Evolutionary conservation across 2,329 filamentous ascomycete genomes (phyloP).

Genomic region (Trichoderma sp.): DNA sequence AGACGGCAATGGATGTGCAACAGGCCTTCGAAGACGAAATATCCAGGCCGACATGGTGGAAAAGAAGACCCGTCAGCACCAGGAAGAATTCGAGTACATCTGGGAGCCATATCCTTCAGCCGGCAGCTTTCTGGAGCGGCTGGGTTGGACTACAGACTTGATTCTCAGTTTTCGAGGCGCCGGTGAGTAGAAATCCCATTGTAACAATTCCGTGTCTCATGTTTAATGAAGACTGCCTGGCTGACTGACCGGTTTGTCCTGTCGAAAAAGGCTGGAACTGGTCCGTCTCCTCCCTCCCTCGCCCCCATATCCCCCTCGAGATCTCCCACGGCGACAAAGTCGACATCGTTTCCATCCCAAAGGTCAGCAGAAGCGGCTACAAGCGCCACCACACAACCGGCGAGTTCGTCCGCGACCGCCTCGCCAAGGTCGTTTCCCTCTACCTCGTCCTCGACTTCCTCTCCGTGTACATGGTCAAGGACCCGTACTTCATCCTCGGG

Average conservation of each 20-base stretch:
- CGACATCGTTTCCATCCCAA: slow-evolving; percentile 47
- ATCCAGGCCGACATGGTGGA: not conserved
- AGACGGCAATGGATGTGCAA: not conserved
- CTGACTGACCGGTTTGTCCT: not conserved
- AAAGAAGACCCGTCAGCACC: no score
- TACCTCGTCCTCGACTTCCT: slow-evolving; percentile 72
- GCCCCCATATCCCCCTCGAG: slow-evolving; percentile 45
- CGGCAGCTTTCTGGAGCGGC: slow-evolving; percentile 50
- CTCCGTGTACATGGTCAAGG: slow-evolving; percentile 69
- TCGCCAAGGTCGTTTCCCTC: slow-evolving; percentile 52
- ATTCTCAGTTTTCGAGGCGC: slow-evolving; percentile 56
- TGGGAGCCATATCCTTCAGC: slow-evolving; percentile 63
- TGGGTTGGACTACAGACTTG: slow-evolving; percentile 61
- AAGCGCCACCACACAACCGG: slow-evolving; percentile 46
- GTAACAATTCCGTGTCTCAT: no score
- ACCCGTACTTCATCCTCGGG: slow-evolving; percentile 73
- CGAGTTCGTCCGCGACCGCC: slow-evolving; percentile 50
- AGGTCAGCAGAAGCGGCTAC: slow-evolving; percentile 51
- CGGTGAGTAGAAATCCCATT: slow-evolving; percentile 43
- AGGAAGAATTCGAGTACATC: slow-evolving; percentile 50
- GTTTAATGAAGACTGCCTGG: not conserved
- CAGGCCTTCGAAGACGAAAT: slow-evolving; percentile 5
- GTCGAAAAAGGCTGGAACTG: slow-evolving; percentile 58
- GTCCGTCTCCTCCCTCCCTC: slow-evolving; percentile 54
- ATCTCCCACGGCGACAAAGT: slow-evolving; percentile 43